These are phyloP conservation scores for Diaporthe citrichinensis DNA, from an alignment of 2,329 filamentous ascomycete genomes.

Conservation along the genomic window DNA sequence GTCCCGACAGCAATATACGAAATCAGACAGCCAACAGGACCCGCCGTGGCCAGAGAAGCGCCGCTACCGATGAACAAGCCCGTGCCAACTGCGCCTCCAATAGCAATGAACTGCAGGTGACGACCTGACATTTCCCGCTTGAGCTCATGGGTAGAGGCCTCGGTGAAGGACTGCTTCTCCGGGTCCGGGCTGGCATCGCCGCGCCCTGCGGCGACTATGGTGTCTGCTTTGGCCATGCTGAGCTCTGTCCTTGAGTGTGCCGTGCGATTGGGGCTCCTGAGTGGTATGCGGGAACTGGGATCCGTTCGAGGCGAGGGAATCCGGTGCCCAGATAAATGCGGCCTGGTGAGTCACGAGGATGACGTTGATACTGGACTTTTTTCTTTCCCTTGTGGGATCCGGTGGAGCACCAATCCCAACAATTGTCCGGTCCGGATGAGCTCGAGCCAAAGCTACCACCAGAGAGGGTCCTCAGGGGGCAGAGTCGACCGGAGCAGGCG, in stretches of 20 bases:
- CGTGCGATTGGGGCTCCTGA: not conserved
- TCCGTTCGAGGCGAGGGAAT: not conserved
- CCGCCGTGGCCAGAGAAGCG: conserved; percentile 71
- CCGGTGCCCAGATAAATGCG: not conserved
- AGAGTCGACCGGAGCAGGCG: conserved; percentile 1
- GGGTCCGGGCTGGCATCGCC: conserved; percentile 38
- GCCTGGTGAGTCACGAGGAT: conserved; percentile 29
- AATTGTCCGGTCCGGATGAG: not conserved
- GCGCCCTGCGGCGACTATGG: conserved; percentile 33
- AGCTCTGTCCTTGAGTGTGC: not conserved
- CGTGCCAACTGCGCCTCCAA: conserved; percentile 77
- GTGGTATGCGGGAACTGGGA: not conserved
- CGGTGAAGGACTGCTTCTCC: conserved; percentile 39
- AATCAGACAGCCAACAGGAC: conserved; percentile 76
- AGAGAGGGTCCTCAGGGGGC: not conserved
- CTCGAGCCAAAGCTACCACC: conserved; percentile 12
- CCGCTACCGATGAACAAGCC: conserved; percentile 80
- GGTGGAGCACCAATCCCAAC: conserved; percentile 21
- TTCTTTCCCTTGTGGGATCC: not conserved
- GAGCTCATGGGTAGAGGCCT: conserved; percentile 39
- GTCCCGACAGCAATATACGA: conserved; percentile 79
- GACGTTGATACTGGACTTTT: conserved; percentile 24
- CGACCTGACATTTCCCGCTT: conserved; percentile 47
- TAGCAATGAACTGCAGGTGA: conserved; percentile 66
- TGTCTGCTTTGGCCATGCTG: conserved; percentile 37